Evolutionary conservation across 805 yeast genomes (phyloP), one percentile per base, ranked within the genome.

Genomic region (Maudiozyma barnettii): DNA sequence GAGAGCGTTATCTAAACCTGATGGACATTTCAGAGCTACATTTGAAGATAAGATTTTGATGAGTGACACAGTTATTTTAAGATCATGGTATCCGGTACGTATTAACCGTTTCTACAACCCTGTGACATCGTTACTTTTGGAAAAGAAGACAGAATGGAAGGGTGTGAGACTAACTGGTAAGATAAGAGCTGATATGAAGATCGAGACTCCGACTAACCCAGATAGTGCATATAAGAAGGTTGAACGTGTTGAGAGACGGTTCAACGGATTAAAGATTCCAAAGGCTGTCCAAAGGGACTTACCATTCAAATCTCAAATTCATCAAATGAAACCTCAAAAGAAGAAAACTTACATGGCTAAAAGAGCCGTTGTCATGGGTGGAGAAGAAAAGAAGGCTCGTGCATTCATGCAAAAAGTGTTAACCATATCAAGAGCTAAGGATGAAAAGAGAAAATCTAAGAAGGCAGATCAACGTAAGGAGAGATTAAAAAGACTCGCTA

Each of bases 161-260:
- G 99, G 99, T 52, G 89, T 93, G 95, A 78, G 95, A 61, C 73
- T 91, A 51, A 93, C 97, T 0, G 99, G 99, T 49, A 84, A 84
- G 58, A 89, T 93, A 39, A 79, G 99, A 59, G 91, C 93, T 20
- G 95, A 76, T 21, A 65, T 74, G 54, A 76, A 75, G 36, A 59
- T 88, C 42, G 78, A 76, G 19, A 79, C 93, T 0, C 91, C 91
- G 43, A 65, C 68, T 45, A 67, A 68, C 43, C 67, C 72, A 36
- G 78, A 77, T 54, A 74, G 79, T 49, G 65, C 72, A 35, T 80
- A 79, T 59, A 65, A 67, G 51, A 89, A 87, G 69, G 74, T 95
- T 48, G 97, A 88, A 67, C 78, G 99, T 60, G 72, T 69, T 23
- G 89, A 84, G 55, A 78, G 97, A 55, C 81, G 78, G 53, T 93